Percentiles rank a stretch among this genome's conserved stretches.
Conservation (phyloP, 331 rosid genomes). For the Stylosanthes scabra region DNA sequence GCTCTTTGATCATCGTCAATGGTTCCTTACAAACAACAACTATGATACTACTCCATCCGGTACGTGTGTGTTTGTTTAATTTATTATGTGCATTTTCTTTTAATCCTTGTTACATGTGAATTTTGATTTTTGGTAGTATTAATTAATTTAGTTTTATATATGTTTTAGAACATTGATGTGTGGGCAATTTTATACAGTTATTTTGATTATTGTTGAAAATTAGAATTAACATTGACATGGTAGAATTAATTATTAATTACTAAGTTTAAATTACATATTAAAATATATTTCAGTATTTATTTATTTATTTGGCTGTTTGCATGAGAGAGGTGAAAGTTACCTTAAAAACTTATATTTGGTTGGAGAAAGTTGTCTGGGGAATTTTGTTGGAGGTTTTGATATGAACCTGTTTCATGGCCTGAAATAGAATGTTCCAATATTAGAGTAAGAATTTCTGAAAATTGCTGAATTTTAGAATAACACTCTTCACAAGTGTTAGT, state of each 20-base stretch:
- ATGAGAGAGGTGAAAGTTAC: neutral
- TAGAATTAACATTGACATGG: conserved; percentile 3
- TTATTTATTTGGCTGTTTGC: too few species aligned
- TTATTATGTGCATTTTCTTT: neutral
- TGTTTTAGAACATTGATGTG: neutral
- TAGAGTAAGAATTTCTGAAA: too few species aligned
- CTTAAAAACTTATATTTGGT: neutral
- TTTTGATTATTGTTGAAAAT: neutral
- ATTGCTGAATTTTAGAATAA: neutral
- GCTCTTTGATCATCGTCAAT: conserved; percentile 81
- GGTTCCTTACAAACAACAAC: conserved; percentile 56
- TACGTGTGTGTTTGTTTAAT: too few species aligned
- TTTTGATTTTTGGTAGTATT: neutral
- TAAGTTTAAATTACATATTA: neutral
- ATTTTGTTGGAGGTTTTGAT: neutral
- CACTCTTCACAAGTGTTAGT: conserved; percentile 2
- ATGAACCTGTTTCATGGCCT: neutral
- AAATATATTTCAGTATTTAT: too few species aligned
- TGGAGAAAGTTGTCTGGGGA: neutral
- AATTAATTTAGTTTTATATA: neutral
- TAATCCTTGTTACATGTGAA: conserved; percentile 17
- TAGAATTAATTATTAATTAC: neutral
- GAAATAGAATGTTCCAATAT: neutral
- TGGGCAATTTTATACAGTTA: neutral
- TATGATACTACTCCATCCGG: conserved; percentile 59